A percentile compares a stretch with the other conserved stretches of the same genome.
Evolutionary conservation across 2,329 filamentous ascomycete species (phyloP).

Genomic region (Pyricularia sp.): DNA sequence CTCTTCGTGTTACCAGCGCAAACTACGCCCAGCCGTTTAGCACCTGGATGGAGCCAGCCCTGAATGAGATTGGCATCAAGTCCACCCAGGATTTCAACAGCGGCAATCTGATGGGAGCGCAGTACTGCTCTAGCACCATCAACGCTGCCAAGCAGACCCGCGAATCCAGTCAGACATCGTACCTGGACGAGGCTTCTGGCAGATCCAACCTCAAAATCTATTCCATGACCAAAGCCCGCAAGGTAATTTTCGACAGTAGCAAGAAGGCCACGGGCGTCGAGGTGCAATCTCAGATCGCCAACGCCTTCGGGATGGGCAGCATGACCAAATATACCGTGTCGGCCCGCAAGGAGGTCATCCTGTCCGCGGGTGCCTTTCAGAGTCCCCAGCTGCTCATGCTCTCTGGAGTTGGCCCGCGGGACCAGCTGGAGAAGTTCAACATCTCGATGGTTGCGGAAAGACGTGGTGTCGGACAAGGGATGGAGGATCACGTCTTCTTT

Average conservation of each 20-base stretch:
- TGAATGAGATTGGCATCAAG: conserved; percentile 30
- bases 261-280: conserved; percentile 5
- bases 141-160: conserved; percentile 14
- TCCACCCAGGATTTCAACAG: conserved; percentile 26
- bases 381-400: conserved; percentile 32
- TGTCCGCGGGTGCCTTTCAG: conserved; percentile 31
- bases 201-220: conserved; percentile 28
- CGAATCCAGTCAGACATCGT: conserved; percentile 25
- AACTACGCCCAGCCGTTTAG: conserved; percentile 16
- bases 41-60: conserved; percentile 17
- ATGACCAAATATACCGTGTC: conserved; percentile 9
- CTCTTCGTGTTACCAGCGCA: conserved; percentile 10
- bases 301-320: background rate
- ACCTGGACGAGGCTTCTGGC: conserved; percentile 17
- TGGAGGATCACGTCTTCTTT: conserved; percentile 24
- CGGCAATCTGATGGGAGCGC: conserved; percentile 27
- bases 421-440: conserved; percentile 25
- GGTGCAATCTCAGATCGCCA: conserved; percentile 5
- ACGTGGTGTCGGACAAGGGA: conserved; percentile 27
- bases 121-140: conserved; percentile 16
- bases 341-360: conserved; percentile 28
- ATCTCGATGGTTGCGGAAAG: conserved; percentile 27
- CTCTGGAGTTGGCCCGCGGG: conserved; percentile 33
- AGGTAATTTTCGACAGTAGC: conserved; percentile 5
- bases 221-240: conserved; percentile 25